phyloP scores from a whole-genome alignment of 2,329 filamentous ascomycete genomes.

The Aureobasidium sp. region DNA sequence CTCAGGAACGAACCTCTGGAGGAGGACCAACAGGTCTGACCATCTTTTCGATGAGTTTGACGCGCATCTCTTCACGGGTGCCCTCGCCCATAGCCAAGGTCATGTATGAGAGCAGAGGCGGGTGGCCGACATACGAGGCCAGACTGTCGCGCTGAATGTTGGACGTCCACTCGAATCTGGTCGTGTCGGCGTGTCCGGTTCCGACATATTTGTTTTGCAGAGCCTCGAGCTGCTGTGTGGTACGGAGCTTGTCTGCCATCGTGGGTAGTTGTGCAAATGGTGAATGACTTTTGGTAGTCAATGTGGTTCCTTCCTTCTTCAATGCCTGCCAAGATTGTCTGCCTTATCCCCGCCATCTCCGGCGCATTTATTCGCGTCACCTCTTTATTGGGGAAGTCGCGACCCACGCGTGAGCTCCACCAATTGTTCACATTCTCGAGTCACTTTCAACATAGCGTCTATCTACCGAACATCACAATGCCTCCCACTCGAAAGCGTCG shows the following conservation, averaged over 20 bases:
- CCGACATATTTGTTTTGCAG: slow-evolving; percentile 94
- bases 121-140: slow-evolving; percentile 80
- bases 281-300: background rate
- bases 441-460: background rate
- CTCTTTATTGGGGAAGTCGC: background rate
- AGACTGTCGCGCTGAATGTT: slow-evolving; percentile 94
- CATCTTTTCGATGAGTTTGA: slow-evolving; percentile 69
- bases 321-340: background rate
- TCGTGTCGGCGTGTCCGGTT: slow-evolving; percentile 92
- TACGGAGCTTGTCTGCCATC: slow-evolving; percentile 90
- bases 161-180: slow-evolving; percentile 92
- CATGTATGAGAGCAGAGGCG: slow-evolving; percentile 80
- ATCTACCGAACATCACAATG: background rate
- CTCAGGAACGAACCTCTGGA: slow-evolving; percentile 43
- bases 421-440: background rate
- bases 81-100: slow-evolving; percentile 80
- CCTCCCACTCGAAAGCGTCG: slow-evolving; percentile 20
- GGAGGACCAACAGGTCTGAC: slow-evolving; percentile 57
- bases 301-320: background rate
- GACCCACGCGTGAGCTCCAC: background rate
- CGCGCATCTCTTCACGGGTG: slow-evolving; percentile 62
- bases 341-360: background rate
- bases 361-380: background rate
- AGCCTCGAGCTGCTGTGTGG: slow-evolving; percentile 93
- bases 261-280: background rate